These are phyloP conservation scores for Coemansia javaensis DNA, from an alignment of 192 early-diverging fungal genomes.

Conservation along the genomic window DNA sequence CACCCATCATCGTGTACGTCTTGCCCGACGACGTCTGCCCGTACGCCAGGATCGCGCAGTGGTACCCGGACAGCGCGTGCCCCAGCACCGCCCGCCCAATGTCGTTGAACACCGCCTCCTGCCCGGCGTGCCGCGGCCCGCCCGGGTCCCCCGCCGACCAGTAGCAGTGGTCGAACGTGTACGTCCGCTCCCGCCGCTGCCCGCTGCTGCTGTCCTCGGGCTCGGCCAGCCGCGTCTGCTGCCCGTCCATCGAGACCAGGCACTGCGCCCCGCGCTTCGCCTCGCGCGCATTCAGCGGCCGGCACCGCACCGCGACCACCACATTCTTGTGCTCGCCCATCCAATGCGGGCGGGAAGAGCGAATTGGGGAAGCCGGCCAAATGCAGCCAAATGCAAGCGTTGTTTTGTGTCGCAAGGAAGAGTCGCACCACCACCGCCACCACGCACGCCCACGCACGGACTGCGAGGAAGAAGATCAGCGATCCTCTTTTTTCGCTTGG, in stretches of 20 bases:
- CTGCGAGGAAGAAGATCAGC: too few relatives aligned
- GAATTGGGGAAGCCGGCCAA: too few relatives aligned
- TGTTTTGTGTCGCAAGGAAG: too few relatives aligned
- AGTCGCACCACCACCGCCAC: too few relatives aligned
- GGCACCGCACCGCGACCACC: slow-evolving; percentile 71
- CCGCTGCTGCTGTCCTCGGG: slow-evolving; percentile 1
- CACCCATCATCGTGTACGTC: slow-evolving; percentile 66
- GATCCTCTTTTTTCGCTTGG: too few relatives aligned
- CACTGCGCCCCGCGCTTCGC: slow-evolving; percentile 56
- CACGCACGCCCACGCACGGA: too few relatives aligned
- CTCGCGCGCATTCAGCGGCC: slow-evolving; percentile 72
- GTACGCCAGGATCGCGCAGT: slow-evolving; percentile 90
- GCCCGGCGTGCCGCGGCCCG: slow-evolving; percentile 63
- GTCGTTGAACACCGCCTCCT: slow-evolving; percentile 68
- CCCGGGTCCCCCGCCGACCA: slow-evolving; percentile 67
- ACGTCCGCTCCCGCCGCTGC: slow-evolving; percentile 46
- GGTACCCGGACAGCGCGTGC: slow-evolving; percentile 87
- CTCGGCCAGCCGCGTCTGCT: slow-evolving; percentile 60
- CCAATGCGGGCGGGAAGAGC: too few relatives aligned
- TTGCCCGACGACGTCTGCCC: slow-evolving; percentile 56
- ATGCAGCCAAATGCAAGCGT: too few relatives aligned
- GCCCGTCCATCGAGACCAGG: slow-evolving; percentile 67
- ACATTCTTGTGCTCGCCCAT: slow-evolving; percentile 42
- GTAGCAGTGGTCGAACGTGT: slow-evolving; percentile 88
- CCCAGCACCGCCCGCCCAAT: slow-evolving; percentile 73